Base-by-base conservation (phyloP, 768 basidiomycete genomes). In the Leucocoprinus leucothites region DNA sequence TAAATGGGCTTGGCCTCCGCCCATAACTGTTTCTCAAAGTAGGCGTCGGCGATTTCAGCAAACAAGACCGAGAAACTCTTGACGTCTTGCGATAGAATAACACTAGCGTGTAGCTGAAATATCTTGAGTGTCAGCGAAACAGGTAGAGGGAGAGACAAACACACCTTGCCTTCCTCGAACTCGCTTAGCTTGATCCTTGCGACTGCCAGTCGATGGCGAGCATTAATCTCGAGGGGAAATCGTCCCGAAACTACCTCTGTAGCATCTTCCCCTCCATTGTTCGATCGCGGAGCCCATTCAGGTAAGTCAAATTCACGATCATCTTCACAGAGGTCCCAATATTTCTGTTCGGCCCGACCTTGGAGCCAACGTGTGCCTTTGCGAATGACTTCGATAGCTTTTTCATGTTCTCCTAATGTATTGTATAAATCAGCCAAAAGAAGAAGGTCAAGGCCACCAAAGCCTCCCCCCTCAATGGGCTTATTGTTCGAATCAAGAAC, bases 321-420 rank as follows among this genome's bases (percentile, higher is more conserved):
- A 65, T 99, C 95, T 26, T 80, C 81, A 51, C 85, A 81, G 19
- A 78, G 67, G 60, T 94, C 90, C 94, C 94, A 98, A 55, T 86
- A 85, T 51, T 74, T 77, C 64, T 89, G 86, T 44, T 80, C 73
- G 28, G 71, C 73, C 28, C 96, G 74, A 0, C 92, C 91, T 67
- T 98, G 92, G n/a, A 98, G 68, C 96, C 96, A 98, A 52, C 96
- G 73, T 48, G 82, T 87, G 1, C 94, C 95, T 49, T 74, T 76
- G 45, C 88, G 78, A 48, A 96, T 85, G 1, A 82, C 79, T 11
- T 81, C 75, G 14, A 93, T 72, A 0, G 89, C 89, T 40, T 79
- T 74, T 34, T 84, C 84, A 62, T 88, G 77, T 57, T 90, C 82
- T 1, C 81, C 84, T 24, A 87, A 72, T 0, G 82, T 79, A 59